phyloP scores from a whole-genome alignment of 78 protist species.

The Guillardia theta region DNA sequence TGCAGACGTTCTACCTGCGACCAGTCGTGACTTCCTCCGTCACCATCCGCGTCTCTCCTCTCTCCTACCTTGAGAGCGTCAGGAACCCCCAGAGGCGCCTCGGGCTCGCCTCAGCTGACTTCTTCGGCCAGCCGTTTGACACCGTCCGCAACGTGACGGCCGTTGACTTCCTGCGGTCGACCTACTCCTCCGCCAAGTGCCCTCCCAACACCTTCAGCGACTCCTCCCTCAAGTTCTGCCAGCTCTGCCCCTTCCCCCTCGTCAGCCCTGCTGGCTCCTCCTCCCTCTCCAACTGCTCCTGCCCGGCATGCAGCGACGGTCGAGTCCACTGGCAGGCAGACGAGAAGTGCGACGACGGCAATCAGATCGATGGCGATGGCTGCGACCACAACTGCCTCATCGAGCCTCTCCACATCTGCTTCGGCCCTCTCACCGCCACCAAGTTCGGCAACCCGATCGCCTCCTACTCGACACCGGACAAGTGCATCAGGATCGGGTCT shows the following conservation, averaged over 20 bases:
- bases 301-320: conserved; percentile 5
- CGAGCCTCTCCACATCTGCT: neutral
- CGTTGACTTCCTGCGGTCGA: too few relatives aligned
- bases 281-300: neutral
- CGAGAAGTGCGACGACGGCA: conserved; percentile 39
- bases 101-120: too few relatives aligned
- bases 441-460: neutral
- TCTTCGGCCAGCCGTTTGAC: too few relatives aligned
- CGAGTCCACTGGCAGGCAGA: neutral
- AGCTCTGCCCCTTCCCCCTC: neutral
- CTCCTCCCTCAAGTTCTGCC: neutral
- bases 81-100: too few relatives aligned
- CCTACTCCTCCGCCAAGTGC: too few relatives aligned
- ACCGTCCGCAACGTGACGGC: too few relatives aligned
- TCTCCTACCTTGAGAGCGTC: too few relatives aligned
- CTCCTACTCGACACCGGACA: neutral
- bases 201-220: too few relatives aligned
- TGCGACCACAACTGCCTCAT: neutral
- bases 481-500: neutral
- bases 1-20: neutral
- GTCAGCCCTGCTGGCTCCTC: neutral
- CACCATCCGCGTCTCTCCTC: neutral
- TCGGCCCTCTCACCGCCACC: neutral
- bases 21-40: neutral
- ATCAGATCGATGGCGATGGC: neutral